Conservation (phyloP, 306 rosid genomes). For the Fagus crenata region DNA sequence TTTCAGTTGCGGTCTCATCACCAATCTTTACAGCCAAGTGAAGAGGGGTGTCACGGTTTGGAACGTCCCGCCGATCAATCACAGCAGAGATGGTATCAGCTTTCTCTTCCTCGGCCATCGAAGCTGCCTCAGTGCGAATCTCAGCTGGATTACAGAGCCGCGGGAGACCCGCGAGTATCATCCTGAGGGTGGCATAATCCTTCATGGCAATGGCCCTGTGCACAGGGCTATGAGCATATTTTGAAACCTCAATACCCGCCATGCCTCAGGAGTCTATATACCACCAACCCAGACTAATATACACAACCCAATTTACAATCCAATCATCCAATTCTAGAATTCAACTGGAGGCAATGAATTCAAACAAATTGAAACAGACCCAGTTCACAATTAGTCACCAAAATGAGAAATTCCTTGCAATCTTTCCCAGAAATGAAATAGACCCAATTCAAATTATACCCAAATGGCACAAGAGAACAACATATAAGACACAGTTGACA, state of each 20-base stretch:
- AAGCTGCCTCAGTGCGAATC: conserved; percentile 63
- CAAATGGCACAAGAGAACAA: conserved; percentile 41
- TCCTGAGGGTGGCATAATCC: conserved; percentile 74
- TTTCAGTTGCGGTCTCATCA: conserved; percentile 72
- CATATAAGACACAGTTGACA: conserved; percentile 19
- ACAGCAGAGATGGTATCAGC: conserved; percentile 76
- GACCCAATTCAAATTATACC: conserved; percentile 43
- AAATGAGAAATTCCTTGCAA: conserved; percentile 31
- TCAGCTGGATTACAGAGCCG: conserved; percentile 63
- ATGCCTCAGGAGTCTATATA: conserved; percentile 46
- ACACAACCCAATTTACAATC: conserved; percentile 31
- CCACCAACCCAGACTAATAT: conserved; percentile 42
- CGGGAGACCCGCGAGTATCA: conserved; percentile 62
- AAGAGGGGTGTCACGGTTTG: conserved; percentile 85
- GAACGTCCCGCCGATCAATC: conserved; percentile 89
- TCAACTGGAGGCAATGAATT: conserved; percentile 21
- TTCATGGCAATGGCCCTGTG: conserved; percentile 77
- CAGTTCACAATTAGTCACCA: conserved; percentile 36
- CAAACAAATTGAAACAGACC: conserved; percentile 37
- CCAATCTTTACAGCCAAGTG: conserved; percentile 91
- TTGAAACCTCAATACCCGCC: conserved; percentile 77
- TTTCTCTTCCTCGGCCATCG: conserved; percentile 81
- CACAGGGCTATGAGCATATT: conserved; percentile 82
- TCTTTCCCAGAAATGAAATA: conserved; percentile 33
- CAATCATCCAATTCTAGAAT: conserved; percentile 35